Conservation (phyloP, 2,329 filamentous ascomycete species). For the Alternaria postmessia region DNA sequence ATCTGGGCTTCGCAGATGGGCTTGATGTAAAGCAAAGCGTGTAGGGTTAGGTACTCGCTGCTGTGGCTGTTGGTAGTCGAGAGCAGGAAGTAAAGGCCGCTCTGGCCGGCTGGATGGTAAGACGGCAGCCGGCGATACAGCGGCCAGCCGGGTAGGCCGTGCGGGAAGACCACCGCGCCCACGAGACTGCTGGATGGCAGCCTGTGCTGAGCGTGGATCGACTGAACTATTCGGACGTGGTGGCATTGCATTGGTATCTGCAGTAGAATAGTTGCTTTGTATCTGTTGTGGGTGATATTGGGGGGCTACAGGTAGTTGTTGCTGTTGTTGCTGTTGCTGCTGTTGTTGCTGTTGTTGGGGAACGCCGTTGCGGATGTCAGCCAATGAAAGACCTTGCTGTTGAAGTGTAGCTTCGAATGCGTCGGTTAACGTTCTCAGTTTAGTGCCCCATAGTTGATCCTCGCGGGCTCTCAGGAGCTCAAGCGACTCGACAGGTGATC, state of each 20-base stretch:
- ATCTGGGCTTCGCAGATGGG: slow-evolving; percentile 63
- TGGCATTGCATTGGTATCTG: neutral
- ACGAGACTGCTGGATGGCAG: slow-evolving; percentile 12
- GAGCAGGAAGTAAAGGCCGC: slow-evolving; percentile 47
- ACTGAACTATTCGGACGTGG: neutral
- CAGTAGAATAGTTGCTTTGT: neutral
- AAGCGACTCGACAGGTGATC: neutral
- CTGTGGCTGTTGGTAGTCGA: slow-evolving; percentile 43
- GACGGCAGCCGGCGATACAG: neutral
- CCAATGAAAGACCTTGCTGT: neutral
- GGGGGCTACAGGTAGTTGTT: neutral
- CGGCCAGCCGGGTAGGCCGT: neutral
- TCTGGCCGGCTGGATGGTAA: neutral
- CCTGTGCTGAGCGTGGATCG: slow-evolving; percentile 7
- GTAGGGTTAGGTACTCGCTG: slow-evolving; percentile 56
- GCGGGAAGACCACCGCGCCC: slow-evolving; percentile 6
- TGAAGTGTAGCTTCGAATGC: slow-evolving; percentile 1
- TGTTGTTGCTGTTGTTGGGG: slow-evolving; percentile 7
- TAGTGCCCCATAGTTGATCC: slow-evolving; percentile 7
- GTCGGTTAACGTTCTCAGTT: slow-evolving; percentile 11
- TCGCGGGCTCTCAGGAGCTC: slow-evolving; percentile 7
- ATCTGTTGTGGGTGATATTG: neutral
- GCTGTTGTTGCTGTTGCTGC: slow-evolving; percentile 7
- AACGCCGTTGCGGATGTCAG: neutral
- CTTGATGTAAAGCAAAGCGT: slow-evolving; percentile 65